Conservation (phyloP, 2,329 filamentous ascomycete genomes). For the Penicillium sp. region DNA sequence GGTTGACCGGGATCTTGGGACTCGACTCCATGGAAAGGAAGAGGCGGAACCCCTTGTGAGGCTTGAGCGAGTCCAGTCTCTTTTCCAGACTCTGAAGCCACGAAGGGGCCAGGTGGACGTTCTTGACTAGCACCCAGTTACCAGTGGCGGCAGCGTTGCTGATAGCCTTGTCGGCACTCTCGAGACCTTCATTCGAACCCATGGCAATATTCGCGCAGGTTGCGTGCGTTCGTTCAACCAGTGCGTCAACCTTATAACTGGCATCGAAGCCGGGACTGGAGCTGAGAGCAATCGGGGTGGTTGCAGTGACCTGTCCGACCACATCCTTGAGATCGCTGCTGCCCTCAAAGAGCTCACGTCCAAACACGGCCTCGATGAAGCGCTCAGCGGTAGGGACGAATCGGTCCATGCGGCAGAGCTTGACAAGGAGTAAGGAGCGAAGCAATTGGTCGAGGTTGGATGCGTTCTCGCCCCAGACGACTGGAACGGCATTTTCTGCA, state of each 20-base stretch:
- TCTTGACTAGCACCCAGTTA: constrained; percentile 97
- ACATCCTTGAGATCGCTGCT: constrained; percentile 82
- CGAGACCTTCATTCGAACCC: constrained; percentile 92
- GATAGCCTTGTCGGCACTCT: constrained; percentile 92
- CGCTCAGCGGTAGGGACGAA: constrained; percentile 89
- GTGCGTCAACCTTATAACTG: constrained; percentile 95
- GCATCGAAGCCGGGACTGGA: constrained; percentile 97
- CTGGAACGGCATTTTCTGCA: constrained; percentile 77
- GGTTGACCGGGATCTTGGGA: constrained; percentile 92
- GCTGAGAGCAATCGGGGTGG: constrained; percentile 81
- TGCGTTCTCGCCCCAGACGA: constrained; percentile 63
- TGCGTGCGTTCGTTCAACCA: constrained; percentile 78
- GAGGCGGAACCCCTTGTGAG: constrained; percentile 84
- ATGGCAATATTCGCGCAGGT: constrained; percentile 96
- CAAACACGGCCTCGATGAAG: constrained; percentile 85
- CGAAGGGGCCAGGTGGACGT: constrained; percentile 90
- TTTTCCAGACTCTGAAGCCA: constrained; percentile 98
- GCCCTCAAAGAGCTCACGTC: constrained; percentile 72
- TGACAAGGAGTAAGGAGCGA: constrained; percentile 80
- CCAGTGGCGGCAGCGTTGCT: constrained; percentile 85
- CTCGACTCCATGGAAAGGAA: constrained; percentile 99
- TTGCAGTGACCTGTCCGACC: constrained; percentile 76
- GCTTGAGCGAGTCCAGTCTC: constrained; percentile 89
- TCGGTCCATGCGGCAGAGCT: constrained; percentile 89
- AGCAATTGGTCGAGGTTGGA: constrained; percentile 70